These are phyloP conservation scores for Eutrema heterophyllum DNA, from an alignment of 345 rosid genomes.

Conservation along the genomic window DNA sequence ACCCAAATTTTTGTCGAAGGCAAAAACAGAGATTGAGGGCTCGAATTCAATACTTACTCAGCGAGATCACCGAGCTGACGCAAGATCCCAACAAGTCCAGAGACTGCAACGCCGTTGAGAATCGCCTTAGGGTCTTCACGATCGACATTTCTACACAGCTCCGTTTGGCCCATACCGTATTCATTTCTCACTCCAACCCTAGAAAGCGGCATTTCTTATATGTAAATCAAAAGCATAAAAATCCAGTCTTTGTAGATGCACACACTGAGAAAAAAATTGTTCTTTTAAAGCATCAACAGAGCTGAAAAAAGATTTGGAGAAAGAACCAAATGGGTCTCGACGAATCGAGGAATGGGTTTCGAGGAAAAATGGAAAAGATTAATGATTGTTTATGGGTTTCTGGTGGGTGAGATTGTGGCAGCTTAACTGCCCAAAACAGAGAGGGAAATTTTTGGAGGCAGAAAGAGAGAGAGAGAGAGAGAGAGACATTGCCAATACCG, in stretches of 20 bases:
- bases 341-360: constrained; percentile 25
- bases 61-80: constrained; percentile 98
- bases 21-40: not conserved
- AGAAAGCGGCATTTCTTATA: constrained; percentile 55
- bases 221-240: not conserved
- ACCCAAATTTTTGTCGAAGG: not conserved
- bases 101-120: constrained; percentile 73
- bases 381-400: constrained; percentile 14
- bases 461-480: constrained; percentile 1
- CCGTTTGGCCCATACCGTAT: constrained; percentile 51
- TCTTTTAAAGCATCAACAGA: constrained; percentile 5
- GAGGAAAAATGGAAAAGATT: not conserved
- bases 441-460: constrained; percentile 27
- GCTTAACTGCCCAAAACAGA: constrained; percentile 61
- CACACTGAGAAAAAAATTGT: not conserved
- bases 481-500: constrained; percentile 61
- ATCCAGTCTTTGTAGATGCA: not conserved
- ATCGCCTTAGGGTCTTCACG: constrained; percentile 75
- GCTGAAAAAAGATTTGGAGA: not conserved
- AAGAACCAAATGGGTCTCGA: constrained; percentile 2
- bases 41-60: constrained; percentile 48
- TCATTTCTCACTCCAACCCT: constrained; percentile 61
- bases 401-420: constrained; percentile 57
- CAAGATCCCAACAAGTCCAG: constrained; percentile 93
- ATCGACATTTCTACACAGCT: constrained; percentile 48